Evolutionary conservation across 179 eudicot genomes (phyloP).

Genomic region (Heliamphora pulchella): DNA sequence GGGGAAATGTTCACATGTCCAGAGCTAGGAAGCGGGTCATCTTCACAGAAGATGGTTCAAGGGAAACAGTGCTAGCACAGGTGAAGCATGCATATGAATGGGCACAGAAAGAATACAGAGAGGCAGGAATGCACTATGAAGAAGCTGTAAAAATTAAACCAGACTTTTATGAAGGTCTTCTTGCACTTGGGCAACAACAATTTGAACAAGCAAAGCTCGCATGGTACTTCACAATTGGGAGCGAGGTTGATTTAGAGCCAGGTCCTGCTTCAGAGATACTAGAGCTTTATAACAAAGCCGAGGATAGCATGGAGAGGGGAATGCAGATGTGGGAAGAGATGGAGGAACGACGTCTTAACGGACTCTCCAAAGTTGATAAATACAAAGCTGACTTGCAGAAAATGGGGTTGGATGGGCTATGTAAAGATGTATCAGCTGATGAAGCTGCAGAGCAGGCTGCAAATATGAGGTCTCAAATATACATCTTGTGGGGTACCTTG

Average conservation of each 20-base stretch:
- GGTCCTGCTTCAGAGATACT: conserved; percentile 47
- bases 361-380: conserved; percentile 60
- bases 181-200: conserved; percentile 53
- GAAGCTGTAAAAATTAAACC: conserved; percentile 76
- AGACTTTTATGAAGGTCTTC: conserved; percentile 59
- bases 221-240: conserved; percentile 59
- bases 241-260: conserved; percentile 36
- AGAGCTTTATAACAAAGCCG: conserved; percentile 71
- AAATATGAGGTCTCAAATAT: conserved; percentile 68
- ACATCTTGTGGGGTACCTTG: conserved; percentile 86
- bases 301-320: conserved; percentile 86
- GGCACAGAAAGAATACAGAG: conserved; percentile 60
- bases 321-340: conserved; percentile 95
- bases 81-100: conserved; percentile 59
- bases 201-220: conserved; percentile 81
- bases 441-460: conserved; percentile 73
- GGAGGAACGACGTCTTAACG: conserved; percentile 75
- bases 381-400: conserved; percentile 51
- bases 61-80: conserved; percentile 40
- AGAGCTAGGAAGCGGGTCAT: conserved; percentile 64
- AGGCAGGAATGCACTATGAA: conserved; percentile 74
- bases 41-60: conserved; percentile 49
- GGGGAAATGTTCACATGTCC: conserved; percentile 97
- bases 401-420: conserved; percentile 56
- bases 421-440: conserved; percentile 54